These are phyloP conservation scores for Aspergillus tamarii DNA, from an alignment of 2,329 filamentous ascomycete species.

Conservation along the genomic window DNA sequence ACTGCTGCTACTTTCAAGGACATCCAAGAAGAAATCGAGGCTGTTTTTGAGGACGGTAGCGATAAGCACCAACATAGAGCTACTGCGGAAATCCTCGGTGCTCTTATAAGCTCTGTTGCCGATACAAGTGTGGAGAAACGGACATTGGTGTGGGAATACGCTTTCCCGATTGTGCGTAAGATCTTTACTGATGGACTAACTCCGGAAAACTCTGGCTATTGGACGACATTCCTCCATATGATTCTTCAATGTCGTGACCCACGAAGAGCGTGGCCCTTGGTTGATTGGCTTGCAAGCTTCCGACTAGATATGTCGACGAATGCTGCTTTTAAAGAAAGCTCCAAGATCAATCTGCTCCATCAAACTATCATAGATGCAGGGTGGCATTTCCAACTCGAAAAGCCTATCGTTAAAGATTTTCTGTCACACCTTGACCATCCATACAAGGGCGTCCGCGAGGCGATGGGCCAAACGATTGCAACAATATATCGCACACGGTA, in stretches of 20 bases:
- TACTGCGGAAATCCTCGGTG: slow-evolving; percentile 89
- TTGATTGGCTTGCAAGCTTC: slow-evolving; percentile 82
- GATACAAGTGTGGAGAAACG: slow-evolving; percentile 76
- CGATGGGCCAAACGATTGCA: slow-evolving; percentile 86
- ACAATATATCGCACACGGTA: slow-evolving; percentile 90
- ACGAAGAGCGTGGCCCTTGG: slow-evolving; percentile 80
- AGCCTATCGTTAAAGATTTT: slow-evolving; percentile 87
- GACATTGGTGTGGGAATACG: slow-evolving; percentile 81
- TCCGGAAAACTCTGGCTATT: slow-evolving; percentile 91
- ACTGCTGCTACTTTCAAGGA: slow-evolving; percentile 83
- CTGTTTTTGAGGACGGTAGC: slow-evolving; percentile 86
- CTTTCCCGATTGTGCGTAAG: slow-evolving; percentile 81
- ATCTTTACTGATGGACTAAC: slow-evolving; percentile 91
- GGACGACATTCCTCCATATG: slow-evolving; percentile 91
- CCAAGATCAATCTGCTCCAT: slow-evolving; percentile 89
- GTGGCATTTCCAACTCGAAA: slow-evolving; percentile 93
- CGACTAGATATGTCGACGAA: slow-evolving; percentile 92
- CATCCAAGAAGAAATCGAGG: slow-evolving; percentile 76
- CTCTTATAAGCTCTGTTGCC: slow-evolving; percentile 76
- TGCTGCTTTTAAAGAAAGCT: slow-evolving; percentile 97
- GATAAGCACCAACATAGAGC: slow-evolving; percentile 98
- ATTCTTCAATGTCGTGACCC: slow-evolving; percentile 88
- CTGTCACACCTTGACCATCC: slow-evolving; percentile 91
- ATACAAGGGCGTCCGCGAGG: slow-evolving; percentile 95
- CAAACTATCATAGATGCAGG: slow-evolving; percentile 84